Evolutionary conservation across 2,329 filamentous ascomycete species (phyloP).

Genomic region (Emergomyces africanus): DNA sequence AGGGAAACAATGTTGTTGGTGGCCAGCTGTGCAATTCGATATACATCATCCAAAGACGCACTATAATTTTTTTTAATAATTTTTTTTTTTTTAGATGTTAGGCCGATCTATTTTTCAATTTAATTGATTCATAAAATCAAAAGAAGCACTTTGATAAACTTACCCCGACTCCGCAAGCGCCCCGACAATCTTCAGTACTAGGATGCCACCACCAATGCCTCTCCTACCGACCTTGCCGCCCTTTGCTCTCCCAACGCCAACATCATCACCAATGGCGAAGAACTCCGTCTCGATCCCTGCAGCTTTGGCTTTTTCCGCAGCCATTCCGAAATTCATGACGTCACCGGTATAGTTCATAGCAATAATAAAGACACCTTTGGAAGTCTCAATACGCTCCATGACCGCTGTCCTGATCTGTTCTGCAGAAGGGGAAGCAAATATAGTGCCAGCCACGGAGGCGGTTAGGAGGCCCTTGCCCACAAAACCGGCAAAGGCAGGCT

Average conservation of each 20-base stretch:
- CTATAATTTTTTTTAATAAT: no score
- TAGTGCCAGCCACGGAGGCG: constrained; percentile 73
- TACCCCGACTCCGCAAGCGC: constrained; percentile 63
- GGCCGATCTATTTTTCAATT: not conserved
- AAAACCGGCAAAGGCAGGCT: constrained; percentile 75
- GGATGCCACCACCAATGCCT: constrained; percentile 80
- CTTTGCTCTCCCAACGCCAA: constrained; percentile 67
- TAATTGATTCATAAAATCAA: no score
- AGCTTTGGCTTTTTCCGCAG: constrained; percentile 79
- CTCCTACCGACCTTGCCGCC: constrained; percentile 86
- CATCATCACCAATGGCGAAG: constrained; percentile 85
- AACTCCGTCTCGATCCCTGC: constrained; percentile 69
- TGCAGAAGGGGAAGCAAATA: constrained; percentile 69
- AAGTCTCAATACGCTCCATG: constrained; percentile 55
- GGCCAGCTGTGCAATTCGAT: constrained; percentile 55
- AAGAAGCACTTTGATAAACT: constrained; percentile 11
- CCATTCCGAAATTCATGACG: constrained; percentile 86
- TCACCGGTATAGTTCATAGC: constrained; percentile 94
- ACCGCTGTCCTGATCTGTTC: constrained; percentile 73
- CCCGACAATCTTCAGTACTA: constrained; percentile 83
- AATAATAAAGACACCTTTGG: constrained; percentile 69
- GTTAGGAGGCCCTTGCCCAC: constrained; percentile 71
- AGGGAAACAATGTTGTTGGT: constrained; percentile 72
- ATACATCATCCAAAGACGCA: constrained; percentile 54
- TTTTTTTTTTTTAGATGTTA: no score